These are phyloP conservation scores for Camellia granthamiana DNA, from an alignment of 148 eudicot species.

Conservation along the genomic window DNA sequence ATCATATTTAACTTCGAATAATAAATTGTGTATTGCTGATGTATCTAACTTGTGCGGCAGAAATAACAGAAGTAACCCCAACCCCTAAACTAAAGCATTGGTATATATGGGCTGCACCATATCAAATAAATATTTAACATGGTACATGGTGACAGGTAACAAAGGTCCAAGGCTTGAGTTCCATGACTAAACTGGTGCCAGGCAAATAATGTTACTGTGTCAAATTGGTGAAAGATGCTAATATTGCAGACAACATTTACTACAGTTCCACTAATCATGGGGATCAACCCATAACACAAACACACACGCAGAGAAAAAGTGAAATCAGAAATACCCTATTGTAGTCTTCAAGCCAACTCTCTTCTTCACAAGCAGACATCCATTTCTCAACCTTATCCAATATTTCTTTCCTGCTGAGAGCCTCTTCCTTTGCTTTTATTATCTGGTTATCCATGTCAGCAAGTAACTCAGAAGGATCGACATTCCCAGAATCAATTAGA, in stretches of 20 bases:
- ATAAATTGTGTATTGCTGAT: too few relatives aligned
- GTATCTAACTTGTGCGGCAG: too few relatives aligned
- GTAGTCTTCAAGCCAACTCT: conserved; percentile 99
- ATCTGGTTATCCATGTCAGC: conserved; percentile 98
- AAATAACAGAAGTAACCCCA: too few relatives aligned
- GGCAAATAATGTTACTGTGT: not conserved
- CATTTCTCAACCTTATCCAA: conserved; percentile 98
- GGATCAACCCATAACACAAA: not conserved
- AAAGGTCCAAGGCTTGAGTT: not conserved
- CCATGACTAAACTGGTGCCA: not conserved
- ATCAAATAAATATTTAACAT: not conserved
- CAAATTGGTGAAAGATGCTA: not conserved
- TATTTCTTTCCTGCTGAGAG: conserved; percentile 87
- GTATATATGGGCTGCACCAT: not conserved
- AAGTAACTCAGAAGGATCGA: conserved; percentile 88
- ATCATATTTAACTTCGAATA: too few relatives aligned
- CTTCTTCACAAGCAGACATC: conserved; percentile 99
- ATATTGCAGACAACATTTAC: not conserved
- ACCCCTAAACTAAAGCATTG: not conserved
- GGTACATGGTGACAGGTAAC: not conserved
- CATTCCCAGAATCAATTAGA: conserved; percentile 84
- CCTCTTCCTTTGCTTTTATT: conserved; percentile 86
- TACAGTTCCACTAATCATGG: not conserved
- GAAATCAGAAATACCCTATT: conserved; percentile 54
- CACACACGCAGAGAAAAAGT: not conserved